phyloP scores from a whole-genome alignment of 2,329 filamentous ascomycete species.

The Botrytis squamosa region DNA sequence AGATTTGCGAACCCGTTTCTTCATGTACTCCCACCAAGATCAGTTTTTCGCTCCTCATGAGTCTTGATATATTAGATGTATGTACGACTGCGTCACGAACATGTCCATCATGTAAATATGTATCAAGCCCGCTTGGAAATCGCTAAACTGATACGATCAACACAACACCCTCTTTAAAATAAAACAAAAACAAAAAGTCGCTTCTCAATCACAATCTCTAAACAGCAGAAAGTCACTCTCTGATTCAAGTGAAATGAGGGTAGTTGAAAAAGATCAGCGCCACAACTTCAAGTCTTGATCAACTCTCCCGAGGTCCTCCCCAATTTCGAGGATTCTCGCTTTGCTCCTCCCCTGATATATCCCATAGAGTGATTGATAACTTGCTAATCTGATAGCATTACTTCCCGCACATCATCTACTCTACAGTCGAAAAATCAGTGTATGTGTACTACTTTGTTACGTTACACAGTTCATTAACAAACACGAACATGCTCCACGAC shows the following conservation, averaged over 20 bases:
- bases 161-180: background rate
- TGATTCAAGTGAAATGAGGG: background rate
- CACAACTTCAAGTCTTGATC: background rate
- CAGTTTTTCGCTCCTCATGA: background rate
- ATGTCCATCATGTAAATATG: background rate
- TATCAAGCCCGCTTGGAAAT: background rate
- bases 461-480: background rate
- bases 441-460: background rate
- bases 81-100: background rate
- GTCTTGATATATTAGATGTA: accelerated
- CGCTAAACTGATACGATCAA: background rate
- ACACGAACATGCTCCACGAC: background rate
- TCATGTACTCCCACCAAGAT: background rate
- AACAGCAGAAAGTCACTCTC: background rate
- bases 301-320: background rate
- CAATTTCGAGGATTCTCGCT: background rate
- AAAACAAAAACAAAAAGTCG: background rate
- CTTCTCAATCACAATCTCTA: background rate
- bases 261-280: background rate
- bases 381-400: background rate
- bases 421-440: background rate
- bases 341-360: background rate
- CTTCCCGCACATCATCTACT: background rate
- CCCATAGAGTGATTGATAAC: accelerated
- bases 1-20: background rate